These are phyloP conservation scores for Solanum chilense DNA, from an alignment of 257 asterid species.

Conservation along the genomic window DNA sequence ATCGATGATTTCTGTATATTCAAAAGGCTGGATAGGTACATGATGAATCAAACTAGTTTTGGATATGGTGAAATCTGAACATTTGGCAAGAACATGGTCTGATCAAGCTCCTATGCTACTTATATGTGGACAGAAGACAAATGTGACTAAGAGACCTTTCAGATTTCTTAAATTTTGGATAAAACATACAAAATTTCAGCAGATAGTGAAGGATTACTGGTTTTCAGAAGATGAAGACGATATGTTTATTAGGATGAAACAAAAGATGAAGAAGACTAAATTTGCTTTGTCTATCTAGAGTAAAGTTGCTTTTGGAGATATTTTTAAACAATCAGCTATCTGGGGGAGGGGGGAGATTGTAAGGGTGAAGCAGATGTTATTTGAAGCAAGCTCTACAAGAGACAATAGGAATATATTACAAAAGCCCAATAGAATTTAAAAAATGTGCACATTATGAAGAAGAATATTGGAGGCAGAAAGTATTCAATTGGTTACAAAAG, in stretches of 20 bases:
- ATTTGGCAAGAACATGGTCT: background rate
- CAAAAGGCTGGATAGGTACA: background rate
- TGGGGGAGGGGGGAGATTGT: background rate
- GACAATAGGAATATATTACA: background rate
- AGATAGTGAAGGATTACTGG: background rate
- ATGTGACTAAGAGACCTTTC: background rate
- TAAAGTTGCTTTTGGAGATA: background rate
- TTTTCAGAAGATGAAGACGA: background rate
- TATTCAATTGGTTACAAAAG: background rate
- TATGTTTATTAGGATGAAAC: background rate
- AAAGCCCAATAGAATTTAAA: too few species aligned
- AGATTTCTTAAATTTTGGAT: too few species aligned
- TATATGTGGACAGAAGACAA: background rate
- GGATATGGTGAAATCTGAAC: background rate
- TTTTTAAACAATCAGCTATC: background rate
- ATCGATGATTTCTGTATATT: background rate
- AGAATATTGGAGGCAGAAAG: background rate
- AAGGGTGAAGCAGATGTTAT: background rate
- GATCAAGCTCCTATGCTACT: background rate
- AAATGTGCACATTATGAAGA: too few species aligned
- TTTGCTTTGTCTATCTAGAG: too few species aligned
- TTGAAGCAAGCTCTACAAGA: background rate
- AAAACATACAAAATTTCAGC: too few species aligned
- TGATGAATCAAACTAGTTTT: background rate
- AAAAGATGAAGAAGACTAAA: background rate